Conservation (phyloP, 164 flowering plant genomes). For the Cinnamomum micranthum region DNA sequence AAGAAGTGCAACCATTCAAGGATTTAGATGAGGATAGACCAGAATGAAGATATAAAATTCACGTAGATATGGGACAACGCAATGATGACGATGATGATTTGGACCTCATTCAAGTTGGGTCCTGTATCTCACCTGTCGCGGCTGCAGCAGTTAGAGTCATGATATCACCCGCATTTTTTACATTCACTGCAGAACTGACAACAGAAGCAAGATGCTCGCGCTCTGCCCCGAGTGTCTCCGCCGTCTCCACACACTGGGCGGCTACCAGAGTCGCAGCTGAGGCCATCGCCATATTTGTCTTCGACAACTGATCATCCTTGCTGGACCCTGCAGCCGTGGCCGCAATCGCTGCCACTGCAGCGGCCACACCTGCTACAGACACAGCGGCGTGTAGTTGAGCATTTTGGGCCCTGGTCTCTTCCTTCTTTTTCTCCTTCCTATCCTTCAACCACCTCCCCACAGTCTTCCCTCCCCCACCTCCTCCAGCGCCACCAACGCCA, state of each 20-base stretch:
- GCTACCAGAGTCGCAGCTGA: slow-evolving; percentile 90
- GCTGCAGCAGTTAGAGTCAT: slow-evolving; percentile 92
- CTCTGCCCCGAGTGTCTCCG: slow-evolving; percentile 94
- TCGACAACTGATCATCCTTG: slow-evolving; percentile 27
- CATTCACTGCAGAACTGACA: slow-evolving; percentile 87
- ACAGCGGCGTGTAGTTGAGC: slow-evolving; percentile 81
- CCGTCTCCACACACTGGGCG: slow-evolving; percentile 89
- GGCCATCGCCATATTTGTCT: slow-evolving; percentile 50
- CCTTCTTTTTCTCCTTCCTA: slow-evolving; percentile 70
- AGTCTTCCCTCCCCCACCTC: slow-evolving; percentile 29
- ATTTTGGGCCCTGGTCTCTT: slow-evolving; percentile 60
- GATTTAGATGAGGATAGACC: too few species aligned
- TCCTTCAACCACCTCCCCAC: slow-evolving; percentile 69
- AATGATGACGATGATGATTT: too few species aligned
- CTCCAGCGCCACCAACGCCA: neutral
- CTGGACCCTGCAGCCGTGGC: slow-evolving; percentile 35
- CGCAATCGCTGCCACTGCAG: slow-evolving; percentile 83
- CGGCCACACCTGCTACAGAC: slow-evolving; percentile 80
- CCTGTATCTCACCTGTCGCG: slow-evolving; percentile 58
- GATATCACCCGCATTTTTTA: slow-evolving; percentile 81
- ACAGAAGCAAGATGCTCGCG: slow-evolving; percentile 78
- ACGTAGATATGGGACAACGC: too few species aligned
- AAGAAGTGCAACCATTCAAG: too few species aligned
- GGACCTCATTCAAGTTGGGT: too few species aligned
- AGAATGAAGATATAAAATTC: too few species aligned